Evolutionary conservation across 2,329 filamentous ascomycete genomes (phyloP), one percentile per base, ranked within the genome.

Genomic region (Sporothrix brunneoviolacea): DNA sequence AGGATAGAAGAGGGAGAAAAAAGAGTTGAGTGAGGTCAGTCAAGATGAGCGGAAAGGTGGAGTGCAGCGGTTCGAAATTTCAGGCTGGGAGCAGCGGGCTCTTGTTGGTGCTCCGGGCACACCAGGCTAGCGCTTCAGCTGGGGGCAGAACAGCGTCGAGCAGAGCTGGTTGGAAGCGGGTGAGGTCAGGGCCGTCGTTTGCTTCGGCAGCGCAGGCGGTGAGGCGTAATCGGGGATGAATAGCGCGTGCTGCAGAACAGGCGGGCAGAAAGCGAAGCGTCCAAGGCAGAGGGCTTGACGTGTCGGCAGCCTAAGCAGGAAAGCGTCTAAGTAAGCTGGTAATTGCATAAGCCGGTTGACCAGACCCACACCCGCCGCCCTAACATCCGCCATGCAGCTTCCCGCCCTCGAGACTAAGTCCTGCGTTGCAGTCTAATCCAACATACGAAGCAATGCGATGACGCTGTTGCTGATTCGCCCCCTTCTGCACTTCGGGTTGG

Each of bases 41-140:
- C n/a, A 35, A 40, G n/a, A 30, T 28, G 8, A 15, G 16, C 24
- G n/a, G 30, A 21, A 19, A 50, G 39, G 47, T 50, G 39, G 47
- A 50, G 47, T 42, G 37, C 21, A 15, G 18, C 18, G 36, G 45
- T 40, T 42, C 33, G 33, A 50, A 50, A 43, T 50, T 50, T 50
- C 47, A 50, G 47, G 47, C 39, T 48, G 45, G 19, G 37, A 27
- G 37, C 46, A 28, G 39, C n/a, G 38, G 16, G 38, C 15, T 28
- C 8, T 8, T 24, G 33, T 16, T 38, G 13, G n/a, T 38, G n/a
- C 13, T 22, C 13, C n/a, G 41, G 35, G 42, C 42, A 9, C 35
- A 45, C 18, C 42, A 45, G 32, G 42, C 32, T 45, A 27, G 32
- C 35, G 42, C 12, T 22, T 18, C 24, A 6, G 27, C 28, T 43